Evolutionary conservation across 345 rosid species (phyloP), one percentile per base, ranked within the genome.

Genomic region (Heritiera littoralis): DNA sequence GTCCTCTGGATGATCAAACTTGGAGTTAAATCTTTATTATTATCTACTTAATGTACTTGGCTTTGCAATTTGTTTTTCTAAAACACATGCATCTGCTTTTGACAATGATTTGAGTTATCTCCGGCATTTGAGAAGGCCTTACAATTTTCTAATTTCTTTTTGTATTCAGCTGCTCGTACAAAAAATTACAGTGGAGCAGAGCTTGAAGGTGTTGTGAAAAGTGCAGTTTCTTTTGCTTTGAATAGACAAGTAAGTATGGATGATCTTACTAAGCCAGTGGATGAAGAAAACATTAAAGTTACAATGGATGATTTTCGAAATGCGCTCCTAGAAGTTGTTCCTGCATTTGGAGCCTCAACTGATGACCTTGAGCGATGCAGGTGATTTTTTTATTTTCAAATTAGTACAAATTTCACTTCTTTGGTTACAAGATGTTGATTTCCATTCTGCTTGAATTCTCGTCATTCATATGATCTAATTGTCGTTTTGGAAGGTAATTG

Each of bases 161-260:
- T 6, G 0, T 56, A 4, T 58, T 61, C 93, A 97, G 98, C 99
- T 87, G 98, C 98, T 84, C 93, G 97, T 75, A 92, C 98, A 20
- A 97, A 97, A 83, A 97, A 97, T 80, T 97, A 87, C 75, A 94
- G 99, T 84, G 99, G 99, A 60, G 99, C 99, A 7, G 99, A 97
- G 85, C 96, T 97, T 81, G 99, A 97, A 88, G 99, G 98, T 81
- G 97, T 91, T 84, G 99, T 93, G 35, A 97, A 94, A 89, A 94
- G 99, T 89, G 99, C 98, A 2, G 97, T 95, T 68, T 97, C 99
- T 46, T 97, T 76, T 92, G 99, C 99, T 17, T 66, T 94, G 81
- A 94, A 97, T 86, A 92, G 99, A 85, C 99, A 94, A 84, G 75
- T 93, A 79, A 93, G 96, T 86, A 89, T 94, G 84, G 98, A 97